Base-by-base conservation (phyloP, 208 protist species). In the Trypanosomatidae sp. region DNA sequence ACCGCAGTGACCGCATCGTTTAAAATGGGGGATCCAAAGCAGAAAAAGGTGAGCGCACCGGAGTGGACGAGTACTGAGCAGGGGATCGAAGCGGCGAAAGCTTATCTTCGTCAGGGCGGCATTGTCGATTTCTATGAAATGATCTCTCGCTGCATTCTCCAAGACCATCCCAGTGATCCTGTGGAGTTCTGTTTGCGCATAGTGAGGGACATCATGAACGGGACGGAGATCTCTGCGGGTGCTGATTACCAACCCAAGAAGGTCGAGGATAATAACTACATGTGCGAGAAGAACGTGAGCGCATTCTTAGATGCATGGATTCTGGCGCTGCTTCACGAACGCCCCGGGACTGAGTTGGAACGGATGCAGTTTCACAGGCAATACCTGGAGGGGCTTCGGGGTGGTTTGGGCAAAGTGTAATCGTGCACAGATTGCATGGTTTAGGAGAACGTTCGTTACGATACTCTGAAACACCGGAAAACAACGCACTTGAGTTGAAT, bases 71-170 rank as follows among this genome's bases (percentile, higher is more conserved):
- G 78, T 76, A 81, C 86, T 67, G 94, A 95, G 74, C 78, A 89
- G 74, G 85, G 91, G 13, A 92, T 97, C 64, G 89, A 96, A 22
- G 85, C 83, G 30, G 94, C 94, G 15, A 97, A 95, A 79, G 81
- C 73, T 66, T 97, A 96, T 76, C 83, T 97, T 28, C 86, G 94
- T 33, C 71, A 92, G 50, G 91, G 90, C 19, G 80, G 86, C 72
- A 86, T 84, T 2, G 89, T 96, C 8, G 94, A 96, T 73, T 97
- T 97, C 64, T 97, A 95, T 69, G 94, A 97, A 77, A 69, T 91
- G 69, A 84, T 97, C n/a, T 79, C 90, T 13, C 89, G 91, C 56
- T 79, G 71, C 64, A 85, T 97, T 59, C 80, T 97, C 28, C 71
- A 79, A 33, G 76, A 87, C 2, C 86, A 95, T 74, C 94, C 94